Evolutionary conservation across 768 basidiomycete genomes (phyloP), one percentile per base, ranked within the genome.

Genomic region (Amanita fuliginea): DNA sequence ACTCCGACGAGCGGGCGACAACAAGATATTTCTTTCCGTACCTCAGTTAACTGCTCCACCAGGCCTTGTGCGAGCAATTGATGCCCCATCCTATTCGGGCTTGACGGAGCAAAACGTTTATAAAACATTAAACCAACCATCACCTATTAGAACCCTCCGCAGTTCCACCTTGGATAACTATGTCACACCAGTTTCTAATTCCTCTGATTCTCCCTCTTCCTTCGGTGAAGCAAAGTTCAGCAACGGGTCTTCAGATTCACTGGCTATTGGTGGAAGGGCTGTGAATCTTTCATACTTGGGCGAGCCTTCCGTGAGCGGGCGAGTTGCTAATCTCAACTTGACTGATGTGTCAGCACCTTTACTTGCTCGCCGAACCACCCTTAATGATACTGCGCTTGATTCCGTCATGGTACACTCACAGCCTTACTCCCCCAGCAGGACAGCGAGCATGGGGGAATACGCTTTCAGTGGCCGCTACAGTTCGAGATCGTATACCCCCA

Each of bases 121-220:
- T 54, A 75, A 67, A 55, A 74, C 73, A 50, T 78, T 80, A 3
- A 80, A 77, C 59, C 84, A 87, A 58, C 83, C 84, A 41, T 72
- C 79, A 42, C 84, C 84, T 46, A 69, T 78, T 14, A 72, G 78
- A 19, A 68, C 76, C 14, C 57, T 84, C 53, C 76, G 78, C 37
- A 73, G 74, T 46, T 71, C 78, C n/a, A 74, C 81, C n/a, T 60
- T 87, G 50, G 84, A 88, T 57, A 71, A 77, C 1, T 81, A 78
- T 61, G 53, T 77, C 24, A 68, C 66, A 39, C 65, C 70, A 34
- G 71, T 73, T 9, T 80, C 84, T 24, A 72, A 70, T 58, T 68
- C 74, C 28, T 75, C 82, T 13, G 81, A 83, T 52, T 87, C 86
- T 7, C 83, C 85, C 2, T 75, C 82, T 2, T 87, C 84, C 3